Conservation (phyloP, 2,329 filamentous ascomycete genomes). For the Calonectria fujianensis region DNA sequence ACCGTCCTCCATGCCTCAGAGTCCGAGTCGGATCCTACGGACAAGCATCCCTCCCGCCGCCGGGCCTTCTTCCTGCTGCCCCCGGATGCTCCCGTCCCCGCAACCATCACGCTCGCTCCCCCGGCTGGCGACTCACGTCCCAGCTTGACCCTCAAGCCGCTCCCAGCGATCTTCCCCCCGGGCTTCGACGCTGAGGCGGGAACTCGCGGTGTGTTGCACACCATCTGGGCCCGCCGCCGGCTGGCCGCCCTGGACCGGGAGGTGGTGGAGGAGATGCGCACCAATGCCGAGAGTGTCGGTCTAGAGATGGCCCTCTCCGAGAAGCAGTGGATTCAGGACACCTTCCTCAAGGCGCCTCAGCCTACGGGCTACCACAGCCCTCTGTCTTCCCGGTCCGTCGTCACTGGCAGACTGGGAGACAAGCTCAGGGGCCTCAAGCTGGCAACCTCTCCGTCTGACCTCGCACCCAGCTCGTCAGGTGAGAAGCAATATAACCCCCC, state of each 20-base stretch:
- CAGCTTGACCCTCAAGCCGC: conserved; percentile 80
- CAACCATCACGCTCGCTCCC: conserved; percentile 79
- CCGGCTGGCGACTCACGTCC: conserved; percentile 56
- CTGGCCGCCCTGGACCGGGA: conserved; percentile 84
- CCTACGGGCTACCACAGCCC: conserved; percentile 55
- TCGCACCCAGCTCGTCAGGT: conserved; percentile 74
- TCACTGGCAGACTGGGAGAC: conserved; percentile 82
- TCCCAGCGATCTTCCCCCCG: conserved; percentile 90
- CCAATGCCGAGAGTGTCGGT: conserved; percentile 87
- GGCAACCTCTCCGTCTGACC: conserved; percentile 81
- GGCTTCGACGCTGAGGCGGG: conserved; percentile 83
- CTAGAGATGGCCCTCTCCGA: conserved; percentile 90
- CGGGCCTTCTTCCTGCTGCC: conserved; percentile 89
- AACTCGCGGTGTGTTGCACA: conserved; percentile 89
- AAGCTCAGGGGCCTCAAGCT: conserved; percentile 87
- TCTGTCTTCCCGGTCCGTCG: conserved; percentile 78
- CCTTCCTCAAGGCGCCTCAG: conserved; percentile 72
- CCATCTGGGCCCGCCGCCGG: conserved; percentile 91
- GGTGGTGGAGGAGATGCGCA: conserved; percentile 82
- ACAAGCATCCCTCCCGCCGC: conserved; percentile 61
- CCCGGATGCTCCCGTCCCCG: conserved; percentile 81
- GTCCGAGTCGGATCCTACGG: conserved; percentile 44
- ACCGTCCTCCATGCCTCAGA: conserved; percentile 79
- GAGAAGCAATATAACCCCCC: conserved; percentile 52
- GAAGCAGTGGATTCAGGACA: conserved; percentile 88